Evolutionary conservation across 345 rosid species (phyloP).

Genomic region (Dimocarpus longan): DNA sequence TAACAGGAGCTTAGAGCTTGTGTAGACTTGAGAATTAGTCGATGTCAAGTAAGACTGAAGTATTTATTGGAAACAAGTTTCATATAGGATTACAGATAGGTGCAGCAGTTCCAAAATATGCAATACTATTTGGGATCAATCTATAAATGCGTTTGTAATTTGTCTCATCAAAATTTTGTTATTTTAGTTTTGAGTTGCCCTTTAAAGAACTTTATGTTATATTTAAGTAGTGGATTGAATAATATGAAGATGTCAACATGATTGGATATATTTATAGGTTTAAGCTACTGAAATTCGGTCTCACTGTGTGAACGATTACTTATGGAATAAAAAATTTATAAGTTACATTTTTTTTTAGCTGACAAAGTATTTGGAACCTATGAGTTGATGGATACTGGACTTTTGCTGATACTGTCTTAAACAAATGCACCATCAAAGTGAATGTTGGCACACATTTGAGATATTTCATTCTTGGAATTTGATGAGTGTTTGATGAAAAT

Average conservation of each 20-base stretch:
- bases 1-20: neutral
- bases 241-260: neutral
- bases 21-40: neutral
- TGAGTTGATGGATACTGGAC: neutral
- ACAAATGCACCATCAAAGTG: neutral
- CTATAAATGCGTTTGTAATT: neutral
- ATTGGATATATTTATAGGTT: neutral
- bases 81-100: neutral
- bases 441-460: neutral
- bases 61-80: neutral
- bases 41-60: neutral
- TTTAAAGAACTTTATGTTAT: neutral
- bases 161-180: neutral
- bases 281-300: neutral
- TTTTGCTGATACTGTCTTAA: neutral
- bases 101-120: neutral
- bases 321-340: too few relatives aligned
- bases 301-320: neutral
- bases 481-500: neutral
- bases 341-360: neutral
- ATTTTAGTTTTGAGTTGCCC: neutral
- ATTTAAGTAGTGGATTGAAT: neutral
- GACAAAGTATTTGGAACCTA: neutral
- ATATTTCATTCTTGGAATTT: neutral
- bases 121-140: neutral